These are phyloP conservation scores for Penicillium malachiteum DNA, from an alignment of 495 filamentous ascomycete genomes.

Conservation along the genomic window DNA sequence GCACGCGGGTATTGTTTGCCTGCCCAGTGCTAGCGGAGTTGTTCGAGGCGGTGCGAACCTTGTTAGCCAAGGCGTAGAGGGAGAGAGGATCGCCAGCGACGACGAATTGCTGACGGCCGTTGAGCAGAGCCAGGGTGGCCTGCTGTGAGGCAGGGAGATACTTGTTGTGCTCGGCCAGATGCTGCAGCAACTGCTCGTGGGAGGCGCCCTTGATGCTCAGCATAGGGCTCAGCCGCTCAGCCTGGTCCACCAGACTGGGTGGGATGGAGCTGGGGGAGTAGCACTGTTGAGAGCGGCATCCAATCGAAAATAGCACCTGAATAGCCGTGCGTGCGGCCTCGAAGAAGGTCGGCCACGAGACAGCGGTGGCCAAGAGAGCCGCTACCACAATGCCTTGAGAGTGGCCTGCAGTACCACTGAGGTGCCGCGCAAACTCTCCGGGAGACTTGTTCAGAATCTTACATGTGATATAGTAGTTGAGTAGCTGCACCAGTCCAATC, in stretches of 20 bases:
- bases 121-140: conserved; percentile 90
- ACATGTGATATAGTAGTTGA: conserved; percentile 91
- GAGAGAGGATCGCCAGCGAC: conserved; percentile 95
- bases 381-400: conserved; percentile 96
- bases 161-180: too few relatives aligned
- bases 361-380: conserved; percentile 80
- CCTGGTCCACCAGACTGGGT: conserved; percentile 81
- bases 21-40: conserved; percentile 93
- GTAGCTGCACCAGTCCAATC: conserved; percentile 91
- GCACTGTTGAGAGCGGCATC: conserved; percentile 94
- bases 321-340: conserved; percentile 73
- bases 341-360: conserved; percentile 85
- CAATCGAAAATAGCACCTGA: conserved; percentile 97
- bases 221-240: conserved; percentile 95
- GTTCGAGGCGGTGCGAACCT: conserved; percentile 90
- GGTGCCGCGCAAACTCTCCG: conserved; percentile 74
- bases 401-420: conserved; percentile 89
- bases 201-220: conserved; percentile 94
- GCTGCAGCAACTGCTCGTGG: conserved; percentile 88
- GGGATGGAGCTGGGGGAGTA: conserved; percentile 96
- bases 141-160: too few relatives aligned
- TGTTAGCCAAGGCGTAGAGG: conserved; percentile 94
- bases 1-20: conserved; percentile 92
- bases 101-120: conserved; percentile 94
- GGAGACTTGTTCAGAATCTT: conserved; percentile 82